Base-by-base conservation (phyloP, 2,329 filamentous ascomycete species). In the Diaporthe batatas region DNA sequence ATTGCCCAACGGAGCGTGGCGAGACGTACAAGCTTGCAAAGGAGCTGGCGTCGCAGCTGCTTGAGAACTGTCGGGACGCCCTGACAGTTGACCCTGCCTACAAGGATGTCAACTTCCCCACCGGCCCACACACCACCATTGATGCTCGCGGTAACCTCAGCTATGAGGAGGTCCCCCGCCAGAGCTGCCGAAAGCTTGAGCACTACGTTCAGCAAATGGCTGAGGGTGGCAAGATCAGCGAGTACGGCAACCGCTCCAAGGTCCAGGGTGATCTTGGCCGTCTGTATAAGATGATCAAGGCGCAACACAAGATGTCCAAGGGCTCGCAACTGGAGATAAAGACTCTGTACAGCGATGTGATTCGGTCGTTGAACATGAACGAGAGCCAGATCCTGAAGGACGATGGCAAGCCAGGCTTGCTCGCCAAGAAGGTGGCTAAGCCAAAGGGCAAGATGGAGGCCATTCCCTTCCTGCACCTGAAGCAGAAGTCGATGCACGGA, bases 181-280 rank as follows among this genome's bases (percentile, higher is more conserved):
- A 93, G 44, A 97, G 94, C 81, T 96, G 96, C 82, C 93, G 96
- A 78, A 99, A 99, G 86, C 90, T 99, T 57, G 96, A 99, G 85
- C 96, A 98, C 83, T 99, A 99, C 79, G 96, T 99, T 65, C 94
- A 94, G 80, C 95, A 98, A 82, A 98, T 99, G 96, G 96, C 96
- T 12, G 95, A 98, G 78, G 96, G 96, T 75, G 96, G 96, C 80
- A 98, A 98, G 85, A 97, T 99, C 78, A 98, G 96, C 39, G 96
- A 99, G 83, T 99, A 99, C 82, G 96, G 96, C 81, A 98, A 98
- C 86, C 92, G 96, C 55, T 96, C 95, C 76, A 99, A 98, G 89
- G 96, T 99, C 44, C 96, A 98, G 84, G 97, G 95, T 80, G 96
- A 98, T 81, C 88, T 99, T 54, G 92, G 93, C 80, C 94, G 94